Evolutionary conservation across 177 flowering plant species (phyloP), one percentile per base, ranked within the genome.

Genomic region (Vitis hybrid): DNA sequence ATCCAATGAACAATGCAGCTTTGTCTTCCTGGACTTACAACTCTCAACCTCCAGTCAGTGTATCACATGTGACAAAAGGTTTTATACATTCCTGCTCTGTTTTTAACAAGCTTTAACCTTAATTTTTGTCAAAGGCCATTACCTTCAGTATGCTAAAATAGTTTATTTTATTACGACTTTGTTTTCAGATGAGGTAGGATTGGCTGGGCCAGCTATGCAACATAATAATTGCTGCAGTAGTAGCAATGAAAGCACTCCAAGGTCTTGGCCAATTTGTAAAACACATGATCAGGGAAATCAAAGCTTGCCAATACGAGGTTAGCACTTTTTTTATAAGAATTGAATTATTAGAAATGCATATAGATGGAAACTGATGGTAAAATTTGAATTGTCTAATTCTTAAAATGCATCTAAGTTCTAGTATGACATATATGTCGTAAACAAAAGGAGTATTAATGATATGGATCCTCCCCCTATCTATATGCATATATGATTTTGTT

Each of bases 201-300:
- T 81, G 73, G 67, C 77, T 60, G 84, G 76, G 22, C 80, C 84
- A 64, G 55, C 82, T 8, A 51, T 70, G 49, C 71, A 77, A 60
- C 74, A 75, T 69, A 88, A 86, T 53, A 75, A 78, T 69, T 83
- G 87, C 70, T 48, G 67, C 66, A 78, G 81, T 60, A 88, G 88
- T 71, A 86, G 94, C 72, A 80, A 80, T 74, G 90, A 85, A 62
- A 88, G 90, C 85, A 82, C 83, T 33, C 86, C 81, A 22, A 79
- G 79, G 67, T 68, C 85, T 64, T 76, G 79, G 77, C 80, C 81
- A 62, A 69, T 67, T 53, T 69, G 81, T 68, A 81, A 82, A 69
- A 64, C 64, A 13, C 64, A 64, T 57, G 87, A 84, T 64, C 84
- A 62, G 64, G 78, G 69, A 63, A 81, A 80, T 68, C 82, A 76